Base-by-base conservation (phyloP, 768 basidiomycete species). In the Hydnum rufescens region DNA sequence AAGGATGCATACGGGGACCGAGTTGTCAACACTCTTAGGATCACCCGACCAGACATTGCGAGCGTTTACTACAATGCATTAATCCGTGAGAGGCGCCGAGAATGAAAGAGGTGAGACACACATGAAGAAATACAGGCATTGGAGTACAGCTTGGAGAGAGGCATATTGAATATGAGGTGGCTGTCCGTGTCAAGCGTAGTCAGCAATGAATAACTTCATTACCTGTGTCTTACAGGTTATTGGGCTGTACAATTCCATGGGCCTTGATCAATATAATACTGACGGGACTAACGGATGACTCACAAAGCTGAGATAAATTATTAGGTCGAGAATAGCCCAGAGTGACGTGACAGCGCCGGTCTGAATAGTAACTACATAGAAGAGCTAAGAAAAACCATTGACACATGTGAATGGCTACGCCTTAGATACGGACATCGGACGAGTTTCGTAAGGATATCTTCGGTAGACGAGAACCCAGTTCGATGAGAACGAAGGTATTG, bases 141-240 rank as follows among this genome's bases (percentile, higher is more conserved):
- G 13, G 44, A 47, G 44, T 47, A 47, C 13, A 47, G 13, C 26
- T 47, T 47, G 8, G 44, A 47, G 26, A 47, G 44, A 47, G 16
- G 8, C 8, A 47, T 13, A 8, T 47, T 13, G 25, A 47, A 47
- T 47, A 47, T 47, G 25, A 47, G 44, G 26, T 47, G 44, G 8
- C 44, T 47, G 44, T 13, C 8, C 8, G 44, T 13, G 44, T 13
- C 8, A 28, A 47, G 13, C 44, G 44, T 8, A 13, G 13, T 26
- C 13, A 25, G 13, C n/a, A n/a, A n/a, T n/a, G n/a, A n/a, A n/a
- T n/a, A n/a, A n/a, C n/a, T n/a, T n/a, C n/a, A n/a, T n/a, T n/a
- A n/a, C n/a, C n/a, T n/a, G n/a, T n/a, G n/a, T n/a, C 44, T 16
- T 8, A 47, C 44, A 47, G 44, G 26, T 16, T 47, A 47, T 47